Percentiles rank a stretch among this genome's conserved stretches.
Conservation (phyloP, 352 stramenopile species). For the Phytophthora litchii region DNA sequence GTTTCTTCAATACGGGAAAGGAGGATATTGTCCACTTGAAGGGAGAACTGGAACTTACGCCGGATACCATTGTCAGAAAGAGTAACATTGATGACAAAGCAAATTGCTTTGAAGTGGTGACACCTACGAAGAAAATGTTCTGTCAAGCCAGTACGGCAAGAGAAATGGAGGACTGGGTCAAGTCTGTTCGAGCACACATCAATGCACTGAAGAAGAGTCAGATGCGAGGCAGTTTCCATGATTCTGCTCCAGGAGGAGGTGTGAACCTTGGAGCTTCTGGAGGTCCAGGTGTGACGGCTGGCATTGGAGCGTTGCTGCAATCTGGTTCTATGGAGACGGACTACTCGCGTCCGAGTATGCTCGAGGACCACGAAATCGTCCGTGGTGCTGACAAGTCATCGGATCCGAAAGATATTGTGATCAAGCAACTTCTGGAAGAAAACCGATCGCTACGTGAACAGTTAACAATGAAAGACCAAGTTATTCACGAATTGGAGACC, state of each 20-base stretch:
- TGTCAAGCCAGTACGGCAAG: slow-evolving; percentile 78
- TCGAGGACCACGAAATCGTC: slow-evolving; percentile 88
- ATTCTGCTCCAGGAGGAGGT: slow-evolving; percentile 38
- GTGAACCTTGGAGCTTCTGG: slow-evolving; percentile 33
- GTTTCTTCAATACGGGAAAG: slow-evolving; percentile 87
- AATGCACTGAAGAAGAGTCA: slow-evolving; percentile 66
- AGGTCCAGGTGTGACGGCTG: slow-evolving; percentile 30
- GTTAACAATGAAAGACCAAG: slow-evolving; percentile 80
- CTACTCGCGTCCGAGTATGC: slow-evolving; percentile 82
- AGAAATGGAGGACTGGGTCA: slow-evolving; percentile 90
- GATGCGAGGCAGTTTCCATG: slow-evolving; percentile 72
- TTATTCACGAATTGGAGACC: slow-evolving; percentile 85
- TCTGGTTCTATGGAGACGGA: slow-evolving; percentile 44
- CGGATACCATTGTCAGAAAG: slow-evolving; percentile 82
- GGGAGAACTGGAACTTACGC: slow-evolving; percentile 80
- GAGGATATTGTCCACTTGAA: slow-evolving; percentile 89
- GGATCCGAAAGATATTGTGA: slow-evolving; percentile 88
- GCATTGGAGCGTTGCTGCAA: slow-evolving; percentile 8
- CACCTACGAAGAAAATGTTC: slow-evolving; percentile 87
- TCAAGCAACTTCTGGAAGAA: slow-evolving; percentile 87
- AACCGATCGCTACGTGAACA: slow-evolving; percentile 81
- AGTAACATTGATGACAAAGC: slow-evolving; percentile 87
- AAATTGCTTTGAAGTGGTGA: slow-evolving; percentile 89
- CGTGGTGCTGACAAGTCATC: slow-evolving; percentile 75
- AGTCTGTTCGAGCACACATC: slow-evolving; percentile 83